Evolutionary conservation across 176 grass and related monocot genomes (phyloP).

Genomic region (Cenchrus purpureus): DNA sequence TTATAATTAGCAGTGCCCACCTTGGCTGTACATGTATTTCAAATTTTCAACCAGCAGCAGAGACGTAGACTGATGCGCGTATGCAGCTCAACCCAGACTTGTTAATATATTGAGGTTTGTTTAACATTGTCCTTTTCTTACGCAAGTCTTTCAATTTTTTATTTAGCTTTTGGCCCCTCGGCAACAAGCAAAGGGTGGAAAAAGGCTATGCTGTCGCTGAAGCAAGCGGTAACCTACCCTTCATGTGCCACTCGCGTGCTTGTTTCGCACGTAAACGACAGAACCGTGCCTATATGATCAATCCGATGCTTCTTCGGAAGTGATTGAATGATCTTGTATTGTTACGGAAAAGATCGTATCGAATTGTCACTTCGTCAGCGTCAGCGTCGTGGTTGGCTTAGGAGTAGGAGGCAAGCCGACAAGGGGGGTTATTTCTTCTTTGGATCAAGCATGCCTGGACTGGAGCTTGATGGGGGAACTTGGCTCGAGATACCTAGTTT

Average conservation of each 20-base stretch:
- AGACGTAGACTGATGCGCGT: not conserved
- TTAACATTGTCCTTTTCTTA: not conserved
- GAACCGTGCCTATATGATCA: too few species aligned
- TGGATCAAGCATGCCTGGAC: not conserved
- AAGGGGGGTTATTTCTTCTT: not conserved
- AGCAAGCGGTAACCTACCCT: not conserved
- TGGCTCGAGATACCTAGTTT: not conserved
- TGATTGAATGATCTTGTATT: not conserved
- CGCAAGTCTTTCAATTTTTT: not conserved
- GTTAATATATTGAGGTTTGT: slow-evolving; percentile 15
- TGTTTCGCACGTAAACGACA: not conserved
- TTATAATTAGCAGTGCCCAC: not conserved
- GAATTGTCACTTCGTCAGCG: not conserved
- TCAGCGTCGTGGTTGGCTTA: not conserved
- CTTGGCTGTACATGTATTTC: not conserved
- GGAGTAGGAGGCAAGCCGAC: not conserved
- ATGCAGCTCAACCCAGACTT: slow-evolving; percentile 1
- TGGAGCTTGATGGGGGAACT: not conserved
- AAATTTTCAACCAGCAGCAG: not conserved
- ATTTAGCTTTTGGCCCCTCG: not conserved
- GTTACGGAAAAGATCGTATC: not conserved
- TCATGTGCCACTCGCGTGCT: not conserved
- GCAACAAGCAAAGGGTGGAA: slow-evolving; percentile 10
- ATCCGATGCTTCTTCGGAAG: not conserved
- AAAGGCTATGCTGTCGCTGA: slow-evolving; percentile 13